Percentiles rank a stretch among this genome's conserved stretches.
Conservation (phyloP, 495 filamentous ascomycete species). For the Neohortaea acidophila region DNA sequence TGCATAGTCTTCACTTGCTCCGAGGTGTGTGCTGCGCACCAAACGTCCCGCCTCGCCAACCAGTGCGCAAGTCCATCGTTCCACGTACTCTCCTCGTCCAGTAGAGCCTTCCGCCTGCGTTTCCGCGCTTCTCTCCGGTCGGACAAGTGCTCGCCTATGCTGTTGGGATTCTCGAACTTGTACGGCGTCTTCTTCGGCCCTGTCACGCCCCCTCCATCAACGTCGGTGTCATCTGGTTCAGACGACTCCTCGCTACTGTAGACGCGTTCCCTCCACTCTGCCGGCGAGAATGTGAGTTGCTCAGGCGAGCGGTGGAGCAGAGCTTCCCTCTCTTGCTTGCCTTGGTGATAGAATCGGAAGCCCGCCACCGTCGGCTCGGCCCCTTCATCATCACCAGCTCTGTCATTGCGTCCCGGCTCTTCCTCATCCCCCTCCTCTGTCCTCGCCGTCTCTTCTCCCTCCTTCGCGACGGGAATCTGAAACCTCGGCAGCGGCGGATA, state of each 20-base stretch:
- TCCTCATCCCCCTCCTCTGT: constrained; percentile 15
- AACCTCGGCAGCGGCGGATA: constrained; percentile 16
- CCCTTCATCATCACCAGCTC: too few species aligned
- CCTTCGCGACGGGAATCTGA: constrained; percentile 21
- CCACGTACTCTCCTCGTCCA: constrained; percentile 66
- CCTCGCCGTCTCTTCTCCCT: constrained; percentile 3
- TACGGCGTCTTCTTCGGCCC: constrained; percentile 22
- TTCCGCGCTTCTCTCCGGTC: constrained; percentile 34
- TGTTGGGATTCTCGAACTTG: constrained; percentile 50
- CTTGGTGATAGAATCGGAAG: constrained; percentile 9
- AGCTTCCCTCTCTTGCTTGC: not conserved
- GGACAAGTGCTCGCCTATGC: constrained; percentile 31
- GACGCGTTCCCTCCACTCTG: constrained; percentile 29
- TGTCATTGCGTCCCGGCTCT: constrained; percentile 5
- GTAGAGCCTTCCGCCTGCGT: constrained; percentile 39
- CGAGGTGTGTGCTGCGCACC: constrained; percentile 52
- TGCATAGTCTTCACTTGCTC: constrained; percentile 5
- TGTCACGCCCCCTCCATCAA: not conserved
- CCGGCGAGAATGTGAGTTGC: constrained; percentile 20
- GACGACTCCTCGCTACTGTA: constrained; percentile 21
- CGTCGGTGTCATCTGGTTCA: constrained; percentile 2
- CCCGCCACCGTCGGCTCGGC: constrained; percentile 14
- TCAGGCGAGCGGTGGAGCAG: not conserved
- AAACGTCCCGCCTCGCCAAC: constrained; percentile 59
- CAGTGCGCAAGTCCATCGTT: constrained; percentile 70